Base-by-base conservation (phyloP, 2,329 filamentous ascomycete species). In the Aspergillus texensis region DNA sequence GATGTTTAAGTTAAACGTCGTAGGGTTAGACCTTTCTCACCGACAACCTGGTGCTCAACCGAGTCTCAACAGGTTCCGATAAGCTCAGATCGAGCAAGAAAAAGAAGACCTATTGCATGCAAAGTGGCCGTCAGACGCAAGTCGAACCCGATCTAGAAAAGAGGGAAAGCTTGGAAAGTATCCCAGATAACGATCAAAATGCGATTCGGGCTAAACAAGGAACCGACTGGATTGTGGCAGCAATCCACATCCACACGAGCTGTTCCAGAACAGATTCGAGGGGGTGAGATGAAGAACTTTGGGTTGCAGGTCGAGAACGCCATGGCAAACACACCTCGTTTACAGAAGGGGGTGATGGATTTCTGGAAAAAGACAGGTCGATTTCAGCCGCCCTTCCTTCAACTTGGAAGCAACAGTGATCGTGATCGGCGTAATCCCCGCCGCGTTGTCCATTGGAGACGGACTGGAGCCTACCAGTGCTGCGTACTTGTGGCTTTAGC, bases 321-420 rank as follows among this genome's bases (percentile, higher is more conserved):
- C 56, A 61, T 46, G 62, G 28, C 54, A 46, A 53, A 60, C 53
- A 30, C 58, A 30, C 58, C 65, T 70, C 63, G 63, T 67, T 66
- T 64, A 65, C 36, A 62, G 63, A 66, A 68, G 60, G 54, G 57
- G 62, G 41, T 36, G 67, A 69, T 69, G 58, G 56, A 62, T 60
- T 70, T 70, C 68, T 70, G 65, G 68, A 70, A 70, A 59, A 10
- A 61, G 68, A 67, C 61, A 61, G 60, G 63, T 68, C 65, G 36
- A 59, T 59, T 65, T 36, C 16, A 58, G 53, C 41, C 30, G 52
- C 52, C 52, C 52, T 55, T 26, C 21, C 32, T 12, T 39, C 14
- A 57, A 16, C 46, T 50, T 53, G 50, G 48, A 54, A 59, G 46
- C 60, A 60, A 60, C 11, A 60, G 28, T 24, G 58, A 52, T 54